A percentile compares a stretch with the other conserved stretches of the same genome.
phyloP scores from a whole-genome alignment of 2,329 filamentous ascomycete species.

The Apiospora rasikravindrae region DNA sequence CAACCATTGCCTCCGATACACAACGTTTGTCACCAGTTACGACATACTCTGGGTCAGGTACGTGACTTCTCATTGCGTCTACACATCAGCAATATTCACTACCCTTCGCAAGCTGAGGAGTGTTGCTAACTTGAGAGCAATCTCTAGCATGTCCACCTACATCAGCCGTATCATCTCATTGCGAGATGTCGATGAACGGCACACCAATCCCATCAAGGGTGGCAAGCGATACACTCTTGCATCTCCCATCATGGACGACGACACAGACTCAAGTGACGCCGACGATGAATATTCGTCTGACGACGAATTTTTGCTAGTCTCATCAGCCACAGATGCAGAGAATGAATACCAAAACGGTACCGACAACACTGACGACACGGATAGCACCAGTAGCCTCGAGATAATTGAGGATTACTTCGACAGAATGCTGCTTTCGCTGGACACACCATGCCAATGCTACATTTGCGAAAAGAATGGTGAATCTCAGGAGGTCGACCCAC shows the following conservation, averaged over 20 bases:
- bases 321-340: not conserved
- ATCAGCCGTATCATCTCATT: not conserved
- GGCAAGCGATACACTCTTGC: not conserved
- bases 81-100: too few species aligned
- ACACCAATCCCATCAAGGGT: not conserved
- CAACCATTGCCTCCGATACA: too few species aligned
- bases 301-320: not conserved
- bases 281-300: not conserved
- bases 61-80: too few species aligned
- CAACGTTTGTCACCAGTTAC: too few species aligned
- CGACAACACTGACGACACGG: not conserved
- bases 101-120: too few species aligned
- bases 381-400: not conserved
- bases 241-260: not conserved
- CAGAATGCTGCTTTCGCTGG: not conserved
- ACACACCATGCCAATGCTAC: too few species aligned
- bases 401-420: not conserved
- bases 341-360: not conserved
- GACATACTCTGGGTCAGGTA: too few species aligned
- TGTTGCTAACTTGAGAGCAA: not conserved
- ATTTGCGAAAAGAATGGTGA: not conserved
- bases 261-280: not conserved
- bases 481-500: not conserved
- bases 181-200: not conserved
- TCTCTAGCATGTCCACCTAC: not conserved